Evolutionary conservation across 2,329 filamentous ascomycete genomes (phyloP), one percentile per base, ranked within the genome.

Genomic region (Scortechinia acanthostroma): DNA sequence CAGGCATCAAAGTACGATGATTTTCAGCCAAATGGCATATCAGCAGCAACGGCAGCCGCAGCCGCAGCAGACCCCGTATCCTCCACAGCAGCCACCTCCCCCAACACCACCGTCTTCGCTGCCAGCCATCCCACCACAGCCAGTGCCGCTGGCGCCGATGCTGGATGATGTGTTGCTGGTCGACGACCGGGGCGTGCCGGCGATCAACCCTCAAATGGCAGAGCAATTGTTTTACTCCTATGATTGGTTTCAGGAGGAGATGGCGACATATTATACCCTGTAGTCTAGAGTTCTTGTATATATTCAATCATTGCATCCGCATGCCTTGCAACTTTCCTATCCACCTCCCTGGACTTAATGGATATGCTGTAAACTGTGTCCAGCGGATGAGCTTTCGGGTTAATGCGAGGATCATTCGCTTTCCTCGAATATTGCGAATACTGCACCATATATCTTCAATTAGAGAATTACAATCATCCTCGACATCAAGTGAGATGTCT

Each of bases 171-270:
- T 62, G 6, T 47, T 61, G 16, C 50, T 63, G 15, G 58, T 61
- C 2, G 58, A 61, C 20, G 10, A 6, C 14, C 14, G 10, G 47
- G 52, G 48, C 16, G 56, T 59, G 22, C 58, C 60, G 3, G 54
- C 57, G 44, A 55, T 62, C 21, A 59, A 63, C 50, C 58, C 59
- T 4, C 57, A 59, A 45, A 52, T 63, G 54, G 59, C 59, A 19
- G 59, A 63, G 35, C 59, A 63, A 49, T 48, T 63, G 42, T 60
- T 56, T 21, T 62, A 62, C 47, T 62, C 59, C 2, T 62, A 63
- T 45, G 60, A 62, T 49, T 63, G 59, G 59, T 63, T 63, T 28
- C 60, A 63, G 46, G 58, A 62, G 51, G 60, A 63, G 47, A 61
- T 63, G 58, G 59, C 60, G 35, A 60, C 53, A 21, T 62, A 58